Percentiles rank a stretch among this genome's conserved stretches.
These are phyloP conservation scores for Aspergillus unguis DNA, from an alignment of 2,329 filamentous ascomycete species.

Conservation along the genomic window DNA sequence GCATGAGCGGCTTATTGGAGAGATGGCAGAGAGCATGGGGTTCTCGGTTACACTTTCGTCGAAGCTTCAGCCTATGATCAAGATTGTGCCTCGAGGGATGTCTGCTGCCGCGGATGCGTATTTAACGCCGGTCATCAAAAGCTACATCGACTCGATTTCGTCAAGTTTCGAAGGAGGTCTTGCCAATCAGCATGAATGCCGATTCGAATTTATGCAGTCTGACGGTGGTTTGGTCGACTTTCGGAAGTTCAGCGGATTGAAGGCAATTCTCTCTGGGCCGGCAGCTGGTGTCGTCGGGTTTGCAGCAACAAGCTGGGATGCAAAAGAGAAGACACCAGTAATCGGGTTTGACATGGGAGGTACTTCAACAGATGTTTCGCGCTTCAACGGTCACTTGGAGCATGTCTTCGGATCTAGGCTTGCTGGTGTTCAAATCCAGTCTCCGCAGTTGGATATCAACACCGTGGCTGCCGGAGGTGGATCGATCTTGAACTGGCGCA, in stretches of 20 bases:
- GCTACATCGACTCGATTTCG: slow-evolving; percentile 58
- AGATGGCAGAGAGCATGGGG: slow-evolving; percentile 73
- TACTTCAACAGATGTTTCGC: slow-evolving; percentile 82
- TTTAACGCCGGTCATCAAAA: slow-evolving; percentile 73
- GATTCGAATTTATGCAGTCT: slow-evolving; percentile 96
- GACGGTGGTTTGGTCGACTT: slow-evolving; percentile 66
- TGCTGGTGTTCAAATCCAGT: slow-evolving; percentile 90
- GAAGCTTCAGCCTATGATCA: slow-evolving; percentile 82
- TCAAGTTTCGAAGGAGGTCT: slow-evolving; percentile 77
- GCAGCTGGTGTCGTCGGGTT: slow-evolving; percentile 95
- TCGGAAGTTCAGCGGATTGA: slow-evolving; percentile 71
- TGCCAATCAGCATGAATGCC: slow-evolving; percentile 65
- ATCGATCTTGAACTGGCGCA: slow-evolving; percentile 72
- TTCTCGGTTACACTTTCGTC: slow-evolving; percentile 76
- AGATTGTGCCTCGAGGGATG: slow-evolving; percentile 72
- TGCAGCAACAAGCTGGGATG: slow-evolving; percentile 84
- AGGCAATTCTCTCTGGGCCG: slow-evolving; percentile 84
- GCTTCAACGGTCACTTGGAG: slow-evolving; percentile 84
- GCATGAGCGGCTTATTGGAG: slow-evolving; percentile 77
- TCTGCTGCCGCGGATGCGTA: slow-evolving; percentile 78
- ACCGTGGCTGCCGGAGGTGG: slow-evolving; percentile 84
- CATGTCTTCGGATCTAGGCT: slow-evolving; percentile 94
- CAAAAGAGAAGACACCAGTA: slow-evolving; percentile 74
- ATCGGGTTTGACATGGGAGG: slow-evolving; percentile 97
- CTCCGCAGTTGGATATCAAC: slow-evolving; percentile 89